phyloP scores from a whole-genome alignment of 2,329 filamentous ascomycete genomes.

The Penicillium paneum region DNA sequence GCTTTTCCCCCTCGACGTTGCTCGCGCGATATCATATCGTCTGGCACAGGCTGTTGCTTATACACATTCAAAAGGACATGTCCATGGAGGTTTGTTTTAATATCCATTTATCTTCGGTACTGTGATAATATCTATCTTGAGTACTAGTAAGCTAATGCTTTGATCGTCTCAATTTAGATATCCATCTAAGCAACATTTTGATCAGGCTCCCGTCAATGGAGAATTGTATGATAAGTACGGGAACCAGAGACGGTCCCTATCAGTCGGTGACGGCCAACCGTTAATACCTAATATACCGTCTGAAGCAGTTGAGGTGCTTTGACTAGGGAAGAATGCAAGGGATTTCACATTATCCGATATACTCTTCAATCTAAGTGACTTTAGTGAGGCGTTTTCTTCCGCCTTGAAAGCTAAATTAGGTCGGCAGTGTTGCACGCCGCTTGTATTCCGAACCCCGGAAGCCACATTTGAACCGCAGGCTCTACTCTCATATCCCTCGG shows the following conservation, averaged over 20 bases:
- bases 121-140: background rate
- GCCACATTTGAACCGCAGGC: constrained; percentile 22
- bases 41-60: constrained; percentile 21
- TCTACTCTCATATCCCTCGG: constrained; percentile 19
- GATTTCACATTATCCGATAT: constrained; percentile 30
- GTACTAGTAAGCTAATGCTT: background rate
- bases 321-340: constrained; percentile 29
- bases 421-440: constrained; percentile 21
- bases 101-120: too few relatives aligned
- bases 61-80: constrained; percentile 25
- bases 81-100: constrained; percentile 21
- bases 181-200: constrained; percentile 31
- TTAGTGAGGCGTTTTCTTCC: constrained; percentile 31
- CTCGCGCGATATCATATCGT: constrained; percentile 23
- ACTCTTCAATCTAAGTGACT: constrained; percentile 33
- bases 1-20: constrained; percentile 28
- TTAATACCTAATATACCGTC: constrained; percentile 27
- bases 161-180: constrained; percentile 18
- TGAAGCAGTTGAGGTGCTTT: constrained; percentile 27
- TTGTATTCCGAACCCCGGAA: constrained; percentile 22
- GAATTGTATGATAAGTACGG: constrained; percentile 34
- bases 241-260: constrained; percentile 28
- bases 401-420: constrained; percentile 2
- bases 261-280: constrained; percentile 21
- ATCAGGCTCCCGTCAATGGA: constrained; percentile 23